A percentile compares a stretch with the other conserved stretches of the same genome.
phyloP scores from a whole-genome alignment of 805 yeast species.

The Lipomyces yamanashiensis region DNA sequence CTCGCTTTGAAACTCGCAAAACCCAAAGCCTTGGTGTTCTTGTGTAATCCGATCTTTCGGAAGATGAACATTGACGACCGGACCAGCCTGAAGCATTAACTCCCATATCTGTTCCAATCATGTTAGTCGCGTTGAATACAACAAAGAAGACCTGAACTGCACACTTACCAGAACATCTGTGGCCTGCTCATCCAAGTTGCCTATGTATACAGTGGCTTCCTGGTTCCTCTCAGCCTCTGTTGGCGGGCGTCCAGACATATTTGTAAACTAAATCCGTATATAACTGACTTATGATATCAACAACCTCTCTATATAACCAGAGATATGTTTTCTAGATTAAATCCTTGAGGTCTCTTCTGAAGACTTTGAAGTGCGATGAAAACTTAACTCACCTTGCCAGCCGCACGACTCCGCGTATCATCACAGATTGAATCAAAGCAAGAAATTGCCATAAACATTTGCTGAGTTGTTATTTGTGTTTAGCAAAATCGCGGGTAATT shows the following conservation, averaged over 20 bases:
- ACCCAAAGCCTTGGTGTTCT: constrained; percentile 85
- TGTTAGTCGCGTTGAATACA: not conserved
- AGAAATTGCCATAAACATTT: too few relatives aligned
- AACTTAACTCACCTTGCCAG: too few relatives aligned
- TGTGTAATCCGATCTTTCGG: constrained; percentile 78
- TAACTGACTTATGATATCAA: not conserved
- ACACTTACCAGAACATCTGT: constrained; percentile 57
- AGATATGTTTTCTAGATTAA: not conserved
- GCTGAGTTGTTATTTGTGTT: too few relatives aligned
- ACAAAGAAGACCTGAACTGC: not conserved
- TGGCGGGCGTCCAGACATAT: constrained; percentile 30
- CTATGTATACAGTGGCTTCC: constrained; percentile 73
- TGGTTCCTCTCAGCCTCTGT: constrained; percentile 58
- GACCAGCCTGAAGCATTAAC: constrained; percentile 82
- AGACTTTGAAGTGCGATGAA: too few relatives aligned
- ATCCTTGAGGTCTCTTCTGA: too few relatives aligned
- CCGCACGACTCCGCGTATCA: not conserved
- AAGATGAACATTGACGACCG: constrained; percentile 67
- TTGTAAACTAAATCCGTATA: not conserved
- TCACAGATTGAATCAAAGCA: too few relatives aligned
- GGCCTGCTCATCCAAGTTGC: constrained; percentile 78
- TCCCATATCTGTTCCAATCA: constrained; percentile 59
- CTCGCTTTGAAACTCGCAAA: constrained; percentile 66
- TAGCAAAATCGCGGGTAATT: too few relatives aligned
- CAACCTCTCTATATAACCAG: not conserved